Evolutionary conservation across 1,284 basidiomycete species (phyloP), one percentile per base, ranked within the genome.

Genomic region (Cutaneotrichosporon daszewskae): DNA sequence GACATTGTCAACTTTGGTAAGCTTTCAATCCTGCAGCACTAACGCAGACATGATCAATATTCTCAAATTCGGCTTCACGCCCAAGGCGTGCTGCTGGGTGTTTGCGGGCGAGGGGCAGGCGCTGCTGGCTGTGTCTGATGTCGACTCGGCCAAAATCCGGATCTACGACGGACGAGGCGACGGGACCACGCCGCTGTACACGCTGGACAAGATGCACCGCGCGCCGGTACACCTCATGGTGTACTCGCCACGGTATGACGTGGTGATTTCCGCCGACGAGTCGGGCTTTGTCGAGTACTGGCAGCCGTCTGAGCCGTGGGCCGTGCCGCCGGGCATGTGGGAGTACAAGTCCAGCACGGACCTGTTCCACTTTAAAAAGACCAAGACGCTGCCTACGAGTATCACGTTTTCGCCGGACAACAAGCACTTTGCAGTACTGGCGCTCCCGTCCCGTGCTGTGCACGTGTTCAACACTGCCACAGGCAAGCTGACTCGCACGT

Each of bases 311-410:
- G 89, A 94, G 59, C 87, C 87, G 1, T 96, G 90, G 59, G 83
- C 82, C 39, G 74, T 83, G 29, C 92, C 94, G 0, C 76, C 81
- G 0, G 84, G 84, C 1, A 69, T 97, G 49, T 99, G 94, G 88
- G 76, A 83, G 33, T 90, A 79, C 75, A 98, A 98, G 69, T 86
- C 82, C 33, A 77, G 82, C 32, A 98, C 95, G 0, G 91, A 97
- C 62, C 72, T 98, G 24, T 98, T 96, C 69, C 92, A 96, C 55
- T 99, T 98, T 74, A 97, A 96, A 74, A 99, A 97, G 90, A 82
- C 87, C 29, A 94, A 90, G 75, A 87, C 88, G 4, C 83, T 81
- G 11, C 90, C 94, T 1, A 87, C 90, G 3, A 89, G 87, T 46
- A 78, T 98, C 43, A 87, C 87, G 4, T 79, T 98, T 51, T 94